A percentile compares a stretch with the other conserved stretches of the same genome.
Conservation (phyloP, 75 land plant species). For the Cunninghamia lanceolata region DNA sequence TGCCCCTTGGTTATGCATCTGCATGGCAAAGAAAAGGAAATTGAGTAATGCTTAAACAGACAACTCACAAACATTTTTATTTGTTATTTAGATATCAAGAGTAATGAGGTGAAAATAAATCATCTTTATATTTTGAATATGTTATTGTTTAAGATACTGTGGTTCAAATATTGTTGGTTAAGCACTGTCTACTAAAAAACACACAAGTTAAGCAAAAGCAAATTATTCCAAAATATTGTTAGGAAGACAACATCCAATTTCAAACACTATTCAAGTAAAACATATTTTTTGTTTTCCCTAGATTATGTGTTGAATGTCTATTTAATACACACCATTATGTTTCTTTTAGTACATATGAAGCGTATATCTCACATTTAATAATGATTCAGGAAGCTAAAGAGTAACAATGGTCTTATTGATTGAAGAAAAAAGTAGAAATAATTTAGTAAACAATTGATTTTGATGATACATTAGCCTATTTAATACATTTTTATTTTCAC, state of each 20-base stretch:
- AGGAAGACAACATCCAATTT: background rate
- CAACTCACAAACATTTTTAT: background rate
- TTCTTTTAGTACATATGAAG: too few relatives aligned
- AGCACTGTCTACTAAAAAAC: too few relatives aligned
- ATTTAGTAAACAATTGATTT: too few relatives aligned
- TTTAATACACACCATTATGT: too few relatives aligned
- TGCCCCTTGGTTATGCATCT: conserved; percentile 63
- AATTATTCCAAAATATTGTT: background rate
- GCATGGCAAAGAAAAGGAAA: background rate
- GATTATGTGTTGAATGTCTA: background rate
- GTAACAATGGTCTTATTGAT: too few relatives aligned
- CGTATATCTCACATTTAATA: too few relatives aligned
- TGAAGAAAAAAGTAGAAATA: too few relatives aligned
- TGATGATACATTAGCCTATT: too few relatives aligned
- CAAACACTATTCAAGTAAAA: background rate
- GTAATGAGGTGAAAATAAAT: background rate
- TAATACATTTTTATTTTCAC: too few relatives aligned
- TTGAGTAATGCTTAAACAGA: background rate
- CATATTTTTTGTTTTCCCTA: too few relatives aligned
- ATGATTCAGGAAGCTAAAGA: too few relatives aligned
- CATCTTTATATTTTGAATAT: background rate
- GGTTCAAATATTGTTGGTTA: background rate
- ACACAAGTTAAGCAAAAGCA: background rate
- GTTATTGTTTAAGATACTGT: background rate
- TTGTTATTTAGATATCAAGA: background rate